Conservation (phyloP, 306 rosid species). For the Lithocarpus polystachyus region DNA sequence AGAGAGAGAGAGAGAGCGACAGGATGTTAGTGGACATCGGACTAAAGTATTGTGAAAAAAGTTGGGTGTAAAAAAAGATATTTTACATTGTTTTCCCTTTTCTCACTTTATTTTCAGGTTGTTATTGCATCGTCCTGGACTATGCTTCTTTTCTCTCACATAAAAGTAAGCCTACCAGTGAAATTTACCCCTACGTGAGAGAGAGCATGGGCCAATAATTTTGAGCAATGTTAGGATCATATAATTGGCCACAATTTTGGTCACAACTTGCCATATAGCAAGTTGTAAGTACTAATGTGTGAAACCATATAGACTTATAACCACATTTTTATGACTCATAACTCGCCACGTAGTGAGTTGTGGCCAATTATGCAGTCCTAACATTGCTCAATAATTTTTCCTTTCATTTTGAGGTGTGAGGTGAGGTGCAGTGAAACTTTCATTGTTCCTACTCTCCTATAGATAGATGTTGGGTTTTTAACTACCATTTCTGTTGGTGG, state of each 20-base stretch:
- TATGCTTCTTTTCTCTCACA: too few relatives aligned
- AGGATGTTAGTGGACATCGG: slow-evolving; percentile 21
- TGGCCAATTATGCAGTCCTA: too few relatives aligned
- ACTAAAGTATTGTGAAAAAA: background rate
- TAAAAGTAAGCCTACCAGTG: too few relatives aligned
- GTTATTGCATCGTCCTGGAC: too few relatives aligned
- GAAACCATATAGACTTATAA: too few relatives aligned
- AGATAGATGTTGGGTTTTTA: background rate
- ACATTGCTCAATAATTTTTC: too few relatives aligned
- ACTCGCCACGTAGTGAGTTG: fast-evolving
- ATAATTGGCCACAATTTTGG: too few relatives aligned
- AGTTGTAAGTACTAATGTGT: fast-evolving
- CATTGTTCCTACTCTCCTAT: background rate
- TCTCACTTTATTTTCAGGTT: background rate
- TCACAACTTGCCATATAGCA: fast-evolving
- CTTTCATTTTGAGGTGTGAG: background rate
- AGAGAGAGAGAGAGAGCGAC: slow-evolving; percentile 8
- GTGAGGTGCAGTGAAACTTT: background rate
- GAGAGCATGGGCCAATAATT: too few relatives aligned
- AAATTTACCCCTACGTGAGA: too few relatives aligned
- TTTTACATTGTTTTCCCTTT: background rate
- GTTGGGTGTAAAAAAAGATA: background rate
- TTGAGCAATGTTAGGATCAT: too few relatives aligned
- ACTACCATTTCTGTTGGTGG: slow-evolving; percentile 29
- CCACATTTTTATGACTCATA: too few relatives aligned